Evolutionary conservation across 345 rosid genomes (phyloP).

Genomic region (Angophora floribunda): DNA sequence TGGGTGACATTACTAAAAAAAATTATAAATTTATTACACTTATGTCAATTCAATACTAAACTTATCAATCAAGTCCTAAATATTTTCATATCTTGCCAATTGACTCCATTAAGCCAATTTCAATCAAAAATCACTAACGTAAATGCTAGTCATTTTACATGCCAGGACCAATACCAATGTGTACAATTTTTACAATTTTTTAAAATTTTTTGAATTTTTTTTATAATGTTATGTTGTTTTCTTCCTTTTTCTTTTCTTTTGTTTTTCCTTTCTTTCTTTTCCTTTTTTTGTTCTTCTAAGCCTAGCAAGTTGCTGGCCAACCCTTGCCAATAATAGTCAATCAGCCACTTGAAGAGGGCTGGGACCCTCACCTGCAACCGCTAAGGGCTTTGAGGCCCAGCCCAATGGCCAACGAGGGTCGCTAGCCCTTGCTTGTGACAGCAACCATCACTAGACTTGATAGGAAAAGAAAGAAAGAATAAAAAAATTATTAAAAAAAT

Average conservation of each 20-base stretch:
- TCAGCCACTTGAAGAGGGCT: no score
- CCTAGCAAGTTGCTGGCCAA: accelerated
- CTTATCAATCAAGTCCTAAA: not conserved
- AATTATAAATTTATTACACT: no score
- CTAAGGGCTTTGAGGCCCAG: no score
- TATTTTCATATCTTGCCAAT: no score
- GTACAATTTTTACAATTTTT: no score
- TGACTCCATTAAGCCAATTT: not conserved
- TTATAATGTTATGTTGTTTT: no score
- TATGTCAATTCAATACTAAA: accelerated
- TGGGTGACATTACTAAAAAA: not conserved
- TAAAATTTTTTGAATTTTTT: no score
- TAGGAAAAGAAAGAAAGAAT: not conserved
- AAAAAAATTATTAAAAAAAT: no score
- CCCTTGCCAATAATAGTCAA: not conserved
- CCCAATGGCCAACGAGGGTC: not conserved
- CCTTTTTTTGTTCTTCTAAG: not conserved
- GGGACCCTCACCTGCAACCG: no score
- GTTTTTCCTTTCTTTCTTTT: no score
- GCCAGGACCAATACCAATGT: no score
- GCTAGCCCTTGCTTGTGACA: not conserved
- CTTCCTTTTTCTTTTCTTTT: no score
- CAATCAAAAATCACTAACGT: not conserved
- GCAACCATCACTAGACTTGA: accelerated
- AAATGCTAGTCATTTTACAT: accelerated